Base-by-base conservation (phyloP, 2,329 filamentous ascomycete genomes). In the Penicillium frequentans region DNA sequence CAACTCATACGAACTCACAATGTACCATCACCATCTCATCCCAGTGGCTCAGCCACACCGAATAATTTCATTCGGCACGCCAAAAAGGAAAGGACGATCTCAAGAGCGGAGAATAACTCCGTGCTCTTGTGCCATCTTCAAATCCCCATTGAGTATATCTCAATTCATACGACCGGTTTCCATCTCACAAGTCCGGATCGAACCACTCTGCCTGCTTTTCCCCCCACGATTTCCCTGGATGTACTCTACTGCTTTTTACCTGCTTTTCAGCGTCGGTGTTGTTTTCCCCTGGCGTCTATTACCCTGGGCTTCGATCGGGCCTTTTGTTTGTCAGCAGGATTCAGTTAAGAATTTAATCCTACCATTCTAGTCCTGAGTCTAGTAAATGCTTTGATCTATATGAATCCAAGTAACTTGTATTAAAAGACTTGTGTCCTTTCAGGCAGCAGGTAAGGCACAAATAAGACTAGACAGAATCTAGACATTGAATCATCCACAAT, bases 211-310 rank as follows among this genome's bases (percentile, higher is more conserved):
- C 16, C 33, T 23, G 23, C 37, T 23, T 14, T 43, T 19, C 13
- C 16, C 29, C 16, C 42, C n/a, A 29, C 9, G 43, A 29, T 37
- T 45, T 19, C 42, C 42, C 33, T 27, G 16, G 27, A 49, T 55
- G 56, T 58, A 58, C 42, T 55, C 49, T 53, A 55, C 46, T 56
- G 37, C 19, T 52, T 45, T 55, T 49, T 23, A 16, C 49, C 21
- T 54, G 57, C 43, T 39, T 54, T 55, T 57, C 49, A 62, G 57
- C 57, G 55, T 49, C 53, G 55, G 57, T 55, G 55, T 60, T 45
- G 31, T 26, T 31, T 42, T 57, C 35, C 39, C 49, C 43, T 35
- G 29, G 37, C 19, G 26, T 31, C n/a, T 35, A 35, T 24, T 35
- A 33, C 46, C 46, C 29, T 42, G 39, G 39, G 46, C 26, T 24